Evolutionary conservation across 2,329 filamentous ascomycete genomes (phyloP).

Genomic region (Fusarium azukiicola): DNA sequence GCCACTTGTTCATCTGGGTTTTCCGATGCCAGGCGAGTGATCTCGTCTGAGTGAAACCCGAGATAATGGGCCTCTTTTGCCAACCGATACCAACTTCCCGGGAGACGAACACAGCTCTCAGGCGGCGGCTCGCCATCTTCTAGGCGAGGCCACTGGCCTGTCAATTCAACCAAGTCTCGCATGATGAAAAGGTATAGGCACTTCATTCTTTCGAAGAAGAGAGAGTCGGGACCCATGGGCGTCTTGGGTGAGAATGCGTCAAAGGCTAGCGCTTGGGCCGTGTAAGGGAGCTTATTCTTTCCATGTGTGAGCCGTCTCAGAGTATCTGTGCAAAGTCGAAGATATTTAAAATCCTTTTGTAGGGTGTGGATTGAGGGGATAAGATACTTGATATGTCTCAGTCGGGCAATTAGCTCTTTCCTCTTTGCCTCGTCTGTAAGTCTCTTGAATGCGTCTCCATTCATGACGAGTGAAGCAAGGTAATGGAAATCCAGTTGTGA

Average conservation of each 20-base stretch:
- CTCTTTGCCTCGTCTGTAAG: constrained; percentile 3
- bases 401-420: background rate
- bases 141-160: constrained; percentile 21
- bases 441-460: constrained; percentile 12
- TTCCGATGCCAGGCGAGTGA: background rate
- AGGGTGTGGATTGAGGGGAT: constrained; percentile 25
- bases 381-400: constrained; percentile 20
- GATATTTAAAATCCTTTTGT: constrained; percentile 36
- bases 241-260: constrained; percentile 3
- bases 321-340: constrained; percentile 23
- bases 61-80: constrained; percentile 1
- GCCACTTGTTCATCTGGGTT: constrained; percentile 20
- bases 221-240: background rate
- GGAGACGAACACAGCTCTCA: background rate
- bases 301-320: constrained; percentile 17
- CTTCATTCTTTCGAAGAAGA: constrained; percentile 23
- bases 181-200: constrained; percentile 27
- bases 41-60: constrained; percentile 18
- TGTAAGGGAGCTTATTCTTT: constrained; percentile 1
- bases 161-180: constrained; percentile 27
- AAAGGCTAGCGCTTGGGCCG: constrained; percentile 3
- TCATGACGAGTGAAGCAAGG: background rate
- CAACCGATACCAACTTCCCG: constrained; percentile 9
- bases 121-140: constrained; percentile 13
- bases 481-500: constrained; percentile 13